Evolutionary conservation across 73 alveolate genomes (phyloP), one percentile per base, ranked within the genome.

Genomic region (Paramecium caudatum): DNA sequence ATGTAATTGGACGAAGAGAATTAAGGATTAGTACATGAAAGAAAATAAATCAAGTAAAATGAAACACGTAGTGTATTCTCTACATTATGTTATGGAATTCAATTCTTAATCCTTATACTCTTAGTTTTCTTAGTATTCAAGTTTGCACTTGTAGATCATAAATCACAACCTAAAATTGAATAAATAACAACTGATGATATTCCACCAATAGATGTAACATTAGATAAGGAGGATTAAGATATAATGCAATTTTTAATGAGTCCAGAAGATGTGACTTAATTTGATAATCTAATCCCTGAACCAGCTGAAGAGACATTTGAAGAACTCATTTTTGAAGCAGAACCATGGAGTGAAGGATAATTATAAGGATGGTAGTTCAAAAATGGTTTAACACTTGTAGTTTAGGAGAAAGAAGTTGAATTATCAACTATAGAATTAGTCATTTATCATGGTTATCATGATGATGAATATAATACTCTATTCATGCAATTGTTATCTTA

Each of bases 321-420:
- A 65, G 84, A 68, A 68, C 34, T 68, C 17, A 37, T 34, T 25
- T 68, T 68, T 32, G 84, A 68, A 37, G 61, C 83, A 32, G 61
- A 32, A 34, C 84, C 61, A 33, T 68, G 84, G 84, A 34, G 34
- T 13, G 61, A 68, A 68, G 84, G 84, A 32, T 34, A 68, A 33
- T 68, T 15, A n/a, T n/a, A 37, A 68, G 84, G 84, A 17, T 68
- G 84, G 84, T 16, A 68, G 15, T 68, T 33, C 15, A 68, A 68
- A 19, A 68, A 68, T 68, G 61, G 84, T 5, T 68, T 68, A 68
- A 68, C 39, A 0, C 16, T 68, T n/a, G 34, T 68, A 9, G 84
- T 68, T n/a, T n/a, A 32, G 37, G 84, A 68, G 34, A 15, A 34
- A n/a, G 30, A 27, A 34, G 50, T 34, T 0, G 6, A 37, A 15